Conservation (phyloP, 2,329 filamentous ascomycete species). For the Penicillium vulpinum region DNA sequence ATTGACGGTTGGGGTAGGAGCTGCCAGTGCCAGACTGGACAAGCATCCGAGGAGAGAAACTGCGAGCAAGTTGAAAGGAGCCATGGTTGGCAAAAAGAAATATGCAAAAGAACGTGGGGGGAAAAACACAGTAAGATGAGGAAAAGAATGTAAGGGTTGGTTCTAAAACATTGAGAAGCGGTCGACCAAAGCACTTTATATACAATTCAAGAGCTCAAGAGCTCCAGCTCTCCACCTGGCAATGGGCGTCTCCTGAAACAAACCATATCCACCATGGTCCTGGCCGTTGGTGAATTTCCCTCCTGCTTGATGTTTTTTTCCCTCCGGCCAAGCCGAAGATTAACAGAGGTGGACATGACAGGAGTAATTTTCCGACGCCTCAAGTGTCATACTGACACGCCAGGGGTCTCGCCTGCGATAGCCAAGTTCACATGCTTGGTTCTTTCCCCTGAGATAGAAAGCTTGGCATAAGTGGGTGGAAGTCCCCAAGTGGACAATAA, state of each 20-base stretch:
- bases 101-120: background rate
- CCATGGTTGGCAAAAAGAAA: constrained; percentile 17
- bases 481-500: background rate
- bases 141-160: background rate
- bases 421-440: background rate
- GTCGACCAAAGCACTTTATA: constrained; percentile 6
- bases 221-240: no score
- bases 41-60: constrained; percentile 25
- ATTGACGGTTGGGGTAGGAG: constrained; percentile 25
- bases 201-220: background rate
- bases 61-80: constrained; percentile 27
- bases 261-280: background rate
- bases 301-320: background rate
- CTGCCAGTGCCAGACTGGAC: constrained; percentile 27
- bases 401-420: background rate
- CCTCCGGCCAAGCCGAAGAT: background rate
- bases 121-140: background rate
- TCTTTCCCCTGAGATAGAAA: background rate
- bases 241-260: background rate
- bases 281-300: constrained; percentile 3
- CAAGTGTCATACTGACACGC: constrained; percentile 11
- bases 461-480: constrained; percentile 10
- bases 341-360: constrained; percentile 2
- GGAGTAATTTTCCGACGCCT: constrained; percentile 12
- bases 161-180: background rate